These are phyloP conservation scores for Mucor indicus DNA, from an alignment of 371 early-diverging fungal genomes.

Conservation along the genomic window DNA sequence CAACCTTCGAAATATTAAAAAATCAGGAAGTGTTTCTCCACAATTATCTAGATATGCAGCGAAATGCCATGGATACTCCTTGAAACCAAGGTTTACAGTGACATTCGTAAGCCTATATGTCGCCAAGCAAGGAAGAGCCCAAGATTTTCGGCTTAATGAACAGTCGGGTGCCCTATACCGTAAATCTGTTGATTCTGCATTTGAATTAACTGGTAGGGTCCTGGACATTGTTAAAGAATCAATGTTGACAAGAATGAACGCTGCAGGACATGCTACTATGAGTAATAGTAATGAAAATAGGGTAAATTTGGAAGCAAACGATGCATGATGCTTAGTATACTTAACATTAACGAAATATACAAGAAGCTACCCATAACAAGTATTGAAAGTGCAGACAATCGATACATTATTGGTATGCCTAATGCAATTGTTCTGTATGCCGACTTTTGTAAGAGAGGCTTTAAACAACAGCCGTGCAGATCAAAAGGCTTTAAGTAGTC, in stretches of 20 bases:
- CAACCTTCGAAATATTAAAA: constrained; percentile 7
- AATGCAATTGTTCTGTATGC: constrained; percentile 7
- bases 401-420: constrained; percentile 4
- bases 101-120: constrained; percentile 7
- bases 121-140: constrained; percentile 6
- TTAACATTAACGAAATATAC: constrained; percentile 13
- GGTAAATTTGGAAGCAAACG: constrained; percentile 10
- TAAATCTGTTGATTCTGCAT: constrained; percentile 6
- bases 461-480: constrained; percentile 8
- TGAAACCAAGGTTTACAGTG: constrained; percentile 5
- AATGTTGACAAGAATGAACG: constrained; percentile 4
- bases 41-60: constrained; percentile 9
- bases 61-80: constrained; percentile 7
- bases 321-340: constrained; percentile 5
- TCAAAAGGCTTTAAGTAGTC: constrained; percentile 5
- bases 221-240: constrained; percentile 10
- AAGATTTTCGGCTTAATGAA: background rate
- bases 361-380: constrained; percentile 3
- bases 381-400: constrained; percentile 6
- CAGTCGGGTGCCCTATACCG: background rate
- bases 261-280: constrained; percentile 1
- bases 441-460: constrained; percentile 4
- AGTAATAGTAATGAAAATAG: background rate
- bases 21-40: constrained; percentile 3
- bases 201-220: constrained; percentile 9